Base-by-base conservation (phyloP, 2,329 filamentous ascomycete species). In the Phialophora verrucosa region DNA sequence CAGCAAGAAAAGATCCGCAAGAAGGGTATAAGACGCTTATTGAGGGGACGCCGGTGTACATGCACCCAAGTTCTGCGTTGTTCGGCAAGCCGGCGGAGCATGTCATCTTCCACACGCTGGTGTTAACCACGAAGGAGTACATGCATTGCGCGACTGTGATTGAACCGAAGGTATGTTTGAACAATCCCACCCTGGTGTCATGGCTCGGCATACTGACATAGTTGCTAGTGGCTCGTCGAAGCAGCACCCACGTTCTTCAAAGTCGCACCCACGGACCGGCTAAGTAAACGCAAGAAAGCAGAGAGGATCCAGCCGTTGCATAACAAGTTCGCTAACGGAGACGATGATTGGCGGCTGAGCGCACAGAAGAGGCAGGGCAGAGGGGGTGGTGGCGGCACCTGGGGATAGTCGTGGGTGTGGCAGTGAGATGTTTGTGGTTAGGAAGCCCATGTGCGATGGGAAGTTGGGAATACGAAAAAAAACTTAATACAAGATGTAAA, bases 231-330 rank as follows among this genome's bases (percentile, higher is more conserved):
- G 88, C 85, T 99, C 25, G 93, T 98, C 0, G 93, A 97, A 74
- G 94, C 93, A 12, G 95, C 96, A n/a, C 95, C 96, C 10, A 97
- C 93, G 0, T 99, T 98, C 83, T 99, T 98, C 88, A 97, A 96
- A 85, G 92, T 98, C 4, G 94, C 95, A 20, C 89, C 91, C 0
- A 94, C 90, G 42, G 92, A 97, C 76, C 84, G 87, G 63, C 79
- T 99, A 74, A 94, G 90, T 70, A 97, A 97, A 85, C 83, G 95
- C 75, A 95, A 96, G 86, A 90, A 92, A 83, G 92, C 92, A 0
- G 95, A 99, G 84, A 85, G 94, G 64, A 98, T 99, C 63, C 92
- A 97, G 82, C 95, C 95, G 51, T 79, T 99, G 79, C 93, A 97
- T 77, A 97, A 97, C 77, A 91, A 93, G 76, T 97, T 92, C 80